Conservation (phyloP, 2,329 filamentous ascomycete species). For the Bipolaris cookei region DNA sequence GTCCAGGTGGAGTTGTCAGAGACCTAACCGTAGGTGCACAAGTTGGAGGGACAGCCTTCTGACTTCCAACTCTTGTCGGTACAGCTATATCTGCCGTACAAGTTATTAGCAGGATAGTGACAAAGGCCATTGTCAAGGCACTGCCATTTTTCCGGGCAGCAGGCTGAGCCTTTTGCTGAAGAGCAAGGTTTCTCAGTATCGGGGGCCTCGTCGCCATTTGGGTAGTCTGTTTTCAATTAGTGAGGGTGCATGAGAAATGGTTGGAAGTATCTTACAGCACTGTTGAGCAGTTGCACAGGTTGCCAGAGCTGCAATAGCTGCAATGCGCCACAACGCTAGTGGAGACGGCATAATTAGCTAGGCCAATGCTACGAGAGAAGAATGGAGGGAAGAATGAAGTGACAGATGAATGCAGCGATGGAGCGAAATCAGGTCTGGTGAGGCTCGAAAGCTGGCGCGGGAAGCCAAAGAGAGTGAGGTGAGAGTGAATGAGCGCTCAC, state of each 20-base stretch:
- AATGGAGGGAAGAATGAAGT: no score
- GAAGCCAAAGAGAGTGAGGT: slow-evolving; percentile 14
- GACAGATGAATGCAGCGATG: background rate
- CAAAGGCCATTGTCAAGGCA: slow-evolving; percentile 50
- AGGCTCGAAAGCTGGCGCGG: slow-evolving; percentile 2
- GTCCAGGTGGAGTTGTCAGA: no score
- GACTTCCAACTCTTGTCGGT: slow-evolving; percentile 46
- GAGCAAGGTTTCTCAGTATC: slow-evolving; percentile 45
- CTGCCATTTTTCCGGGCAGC: slow-evolving; percentile 47
- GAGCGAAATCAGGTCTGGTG: slow-evolving; percentile 8
- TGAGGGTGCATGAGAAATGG: background rate
- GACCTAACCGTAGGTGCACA: slow-evolving; percentile 44
- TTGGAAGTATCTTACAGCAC: slow-evolving; percentile 36
- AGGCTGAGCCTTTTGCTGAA: slow-evolving; percentile 41
- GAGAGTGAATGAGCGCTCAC: slow-evolving; percentile 8
- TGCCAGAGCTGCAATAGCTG: slow-evolving; percentile 23
- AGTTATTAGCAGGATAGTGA: slow-evolving; percentile 33
- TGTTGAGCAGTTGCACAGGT: slow-evolving; percentile 30
- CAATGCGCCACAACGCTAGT: slow-evolving; percentile 30
- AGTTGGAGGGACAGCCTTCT: slow-evolving; percentile 40
- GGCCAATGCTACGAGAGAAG: background rate
- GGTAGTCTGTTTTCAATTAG: slow-evolving; percentile 42
- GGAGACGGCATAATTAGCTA: slow-evolving; percentile 23
- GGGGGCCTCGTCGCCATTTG: slow-evolving; percentile 37
- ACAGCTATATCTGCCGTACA: slow-evolving; percentile 46